These are phyloP conservation scores for Uncinocarpus reesii DNA, from an alignment of 2,329 filamentous ascomycete species.

Conservation along the genomic window DNA sequence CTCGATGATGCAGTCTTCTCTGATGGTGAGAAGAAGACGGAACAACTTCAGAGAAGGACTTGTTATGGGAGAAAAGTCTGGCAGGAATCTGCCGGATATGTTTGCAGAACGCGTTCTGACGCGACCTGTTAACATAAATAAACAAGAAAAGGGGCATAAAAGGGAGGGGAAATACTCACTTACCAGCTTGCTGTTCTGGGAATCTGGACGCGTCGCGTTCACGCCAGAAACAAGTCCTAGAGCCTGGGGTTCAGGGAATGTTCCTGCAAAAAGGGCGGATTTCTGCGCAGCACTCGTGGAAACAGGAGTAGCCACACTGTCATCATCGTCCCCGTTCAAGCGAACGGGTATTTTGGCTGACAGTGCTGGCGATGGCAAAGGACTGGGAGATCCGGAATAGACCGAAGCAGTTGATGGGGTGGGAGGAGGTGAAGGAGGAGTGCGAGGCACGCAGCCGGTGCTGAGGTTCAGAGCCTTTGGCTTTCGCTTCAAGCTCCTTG, in stretches of 20 bases:
- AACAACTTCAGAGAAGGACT: conserved; percentile 12
- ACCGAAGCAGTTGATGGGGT: conserved; percentile 10
- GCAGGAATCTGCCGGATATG: conserved; percentile 15
- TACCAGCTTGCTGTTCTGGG: conserved; percentile 13
- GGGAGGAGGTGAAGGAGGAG: conserved; percentile 16
- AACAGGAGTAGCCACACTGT: background rate
- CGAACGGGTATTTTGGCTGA: background rate
- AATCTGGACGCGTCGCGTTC: conserved; percentile 3
- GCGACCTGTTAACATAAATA: conserved; percentile 14
- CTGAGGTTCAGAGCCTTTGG: conserved; percentile 18
- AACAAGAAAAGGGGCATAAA: background rate
- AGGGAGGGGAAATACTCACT: conserved; percentile 13
- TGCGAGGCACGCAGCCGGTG: conserved; percentile 3
- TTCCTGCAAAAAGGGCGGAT: background rate
- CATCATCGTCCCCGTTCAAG: background rate
- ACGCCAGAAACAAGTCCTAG: background rate
- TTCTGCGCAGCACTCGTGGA: background rate
- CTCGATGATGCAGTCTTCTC: conserved; percentile 14
- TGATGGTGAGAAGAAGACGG: conserved; percentile 5
- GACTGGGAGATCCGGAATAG: conserved; percentile 5
- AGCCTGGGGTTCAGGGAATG: background rate
- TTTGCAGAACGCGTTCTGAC: conserved; percentile 16
- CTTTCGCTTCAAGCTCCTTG: conserved; percentile 17
- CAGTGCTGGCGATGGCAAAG: background rate
- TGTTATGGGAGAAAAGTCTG: conserved; percentile 14